phyloP scores from a whole-genome alignment of 495 filamentous ascomycete species.

The Penicillium lividum region DNA sequence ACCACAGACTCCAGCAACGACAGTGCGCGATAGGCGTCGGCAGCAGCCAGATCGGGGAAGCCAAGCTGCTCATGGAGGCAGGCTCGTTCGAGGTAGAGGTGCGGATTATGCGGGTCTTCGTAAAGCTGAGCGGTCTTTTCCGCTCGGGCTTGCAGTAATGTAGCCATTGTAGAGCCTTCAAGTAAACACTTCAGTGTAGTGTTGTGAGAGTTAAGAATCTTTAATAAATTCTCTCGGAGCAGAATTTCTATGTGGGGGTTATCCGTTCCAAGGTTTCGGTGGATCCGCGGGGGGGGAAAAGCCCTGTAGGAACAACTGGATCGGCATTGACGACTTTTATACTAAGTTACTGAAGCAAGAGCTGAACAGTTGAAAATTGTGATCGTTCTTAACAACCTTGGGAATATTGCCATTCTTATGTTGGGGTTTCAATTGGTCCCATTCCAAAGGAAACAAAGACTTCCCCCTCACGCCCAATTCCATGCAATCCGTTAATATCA shows the following conservation, averaged over 20 bases:
- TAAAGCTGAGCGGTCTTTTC: conserved; percentile 36
- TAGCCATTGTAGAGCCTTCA: not conserved
- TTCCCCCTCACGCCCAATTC: not conserved
- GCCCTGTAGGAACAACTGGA: not conserved
- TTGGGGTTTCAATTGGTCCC: not conserved
- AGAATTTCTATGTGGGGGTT: conserved; percentile 8
- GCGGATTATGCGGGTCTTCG: conserved; percentile 71
- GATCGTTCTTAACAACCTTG: not conserved
- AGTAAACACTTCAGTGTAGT: not conserved
- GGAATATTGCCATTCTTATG: not conserved
- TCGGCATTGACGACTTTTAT: too few relatives aligned
- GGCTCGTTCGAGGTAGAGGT: conserved; percentile 72
- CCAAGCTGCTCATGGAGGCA: conserved; percentile 69
- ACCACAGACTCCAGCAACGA: conserved; percentile 78
- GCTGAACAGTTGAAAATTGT: too few relatives aligned
- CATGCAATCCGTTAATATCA: not conserved
- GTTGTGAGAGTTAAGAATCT: not conserved
- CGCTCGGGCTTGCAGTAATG: conserved; percentile 26
- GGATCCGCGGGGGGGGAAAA: conserved; percentile 11
- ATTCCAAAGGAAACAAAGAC: not conserved
- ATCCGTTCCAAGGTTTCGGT: conserved; percentile 1
- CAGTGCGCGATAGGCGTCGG: conserved; percentile 87
- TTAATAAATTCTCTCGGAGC: not conserved
- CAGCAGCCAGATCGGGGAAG: conserved; percentile 86
- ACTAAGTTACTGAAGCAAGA: too few relatives aligned